Base-by-base conservation (phyloP, 73 alveolate species). In the Stentor coeruleus region DNA sequence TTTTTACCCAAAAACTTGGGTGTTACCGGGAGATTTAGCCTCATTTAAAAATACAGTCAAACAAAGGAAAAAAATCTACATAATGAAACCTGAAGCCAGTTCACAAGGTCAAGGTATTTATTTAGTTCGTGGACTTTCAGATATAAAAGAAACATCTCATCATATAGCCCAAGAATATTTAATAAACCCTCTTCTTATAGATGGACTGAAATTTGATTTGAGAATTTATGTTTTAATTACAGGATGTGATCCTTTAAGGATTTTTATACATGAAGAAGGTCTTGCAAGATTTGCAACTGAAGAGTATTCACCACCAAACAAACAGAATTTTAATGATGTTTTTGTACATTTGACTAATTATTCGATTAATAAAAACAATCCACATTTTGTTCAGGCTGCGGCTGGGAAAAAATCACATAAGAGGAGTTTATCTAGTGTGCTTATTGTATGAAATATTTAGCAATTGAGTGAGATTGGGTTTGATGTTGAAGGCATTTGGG, bases 301-400 rank as follows among this genome's bases (percentile, higher is more conserved):
- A 74, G 77, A 89, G 0, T 92, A 92, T 57, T 81, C 79, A 49
- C 57, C 77, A 36, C 91, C 91, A 20, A 38, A 74, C 35, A 38
- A 66, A 31, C 42, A 58, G 35, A 86, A 85, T 39, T 55, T 85
- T 73, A 84, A 85, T 74, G 81, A 90, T 28, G 88, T 87, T 40
- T 96, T 60, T 82, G 92, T 88, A 38, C 99, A 96, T 81, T 88
- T 96, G 49, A 96, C 99, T 4, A 96, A 96, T 88, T 96, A 94
- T 82, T 76, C 96, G 41, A 92, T 94, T 0, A 96, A 96, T 82
- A 96, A 96, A 84, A 92, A 91, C 40, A 87, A 90, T 66, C 90
- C 86, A 30, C 93, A 95, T 81, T 95, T 87, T 84, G 86, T 90
- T 59, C 82, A 85, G 77, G 85, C 95, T 3, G 20, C 66, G 20